Evolutionary conservation across 1,284 basidiomycete genomes (phyloP), one percentile per base, ranked within the genome.

Genomic region (Cryptococcus floricola): DNA sequence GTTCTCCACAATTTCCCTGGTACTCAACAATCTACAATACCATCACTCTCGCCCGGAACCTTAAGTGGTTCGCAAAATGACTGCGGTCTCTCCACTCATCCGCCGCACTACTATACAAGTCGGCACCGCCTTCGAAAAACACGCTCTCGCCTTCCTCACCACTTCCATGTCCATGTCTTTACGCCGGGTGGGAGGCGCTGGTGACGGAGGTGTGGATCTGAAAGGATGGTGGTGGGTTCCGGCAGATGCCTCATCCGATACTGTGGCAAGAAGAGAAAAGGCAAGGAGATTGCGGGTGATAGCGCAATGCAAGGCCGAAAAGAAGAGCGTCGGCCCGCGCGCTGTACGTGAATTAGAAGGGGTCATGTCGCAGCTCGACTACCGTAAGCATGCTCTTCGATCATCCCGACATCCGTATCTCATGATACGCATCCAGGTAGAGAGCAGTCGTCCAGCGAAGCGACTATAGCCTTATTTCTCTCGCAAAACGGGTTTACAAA

Each of bases 161-260:
- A 68, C 80, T 0, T 76, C 84, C 55, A 78, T 94, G 39, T 88
- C 87, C 46, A 95, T 95, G 91, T 81, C 84, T 1, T 81, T 95
- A 5, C 58, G 70, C 14, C 67, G 71, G 12, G 85, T 92, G 16
- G 92, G 92, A 1, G 91, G 92, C 16, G 84, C 81, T 59, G 82
- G 84, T 14, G 92, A 95, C 73, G 88, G 89, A 8, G 92, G 92
- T 0, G 79, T 95, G 46, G 92, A 96, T 75, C 79, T 95, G n/a
- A 76, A 86, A 46, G 92, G 92, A 2, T 94, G 89, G 89, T 95
- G 92, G 92, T 89, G 86, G 84, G 78, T 93, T 2, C 89, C 89
- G 18, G 48, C 44, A 34, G 48, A 34, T 16, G 16, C 18, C 19
- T 37, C 31, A 19, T 47, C 37, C 28, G n/a, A 25, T 19, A 38